Conservation (phyloP, 768 basidiomycete species). For the Tremella mesenterica region DNA sequence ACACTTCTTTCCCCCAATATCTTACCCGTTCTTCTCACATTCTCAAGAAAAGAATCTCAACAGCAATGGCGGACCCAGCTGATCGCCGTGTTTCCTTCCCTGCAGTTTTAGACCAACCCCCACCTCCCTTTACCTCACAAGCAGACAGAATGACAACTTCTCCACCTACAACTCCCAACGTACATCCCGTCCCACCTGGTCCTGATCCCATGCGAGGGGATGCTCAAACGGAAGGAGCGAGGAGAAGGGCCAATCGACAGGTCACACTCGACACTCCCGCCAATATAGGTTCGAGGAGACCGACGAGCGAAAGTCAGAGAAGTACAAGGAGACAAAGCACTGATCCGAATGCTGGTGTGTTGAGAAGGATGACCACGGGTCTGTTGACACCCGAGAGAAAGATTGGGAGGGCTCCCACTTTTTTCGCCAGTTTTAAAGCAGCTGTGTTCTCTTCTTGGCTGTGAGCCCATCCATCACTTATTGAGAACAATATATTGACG, state of each 20-base stretch:
- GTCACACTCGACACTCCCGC: not conserved
- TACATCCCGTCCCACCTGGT: not conserved
- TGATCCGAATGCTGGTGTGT: slow-evolving; percentile 23
- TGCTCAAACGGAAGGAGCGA: not conserved
- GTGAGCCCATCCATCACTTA: slow-evolving; percentile 12
- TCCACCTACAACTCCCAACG: not conserved
- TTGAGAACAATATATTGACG: slow-evolving; percentile 21
- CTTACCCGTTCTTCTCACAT: not conserved
- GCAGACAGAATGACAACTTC: not conserved
- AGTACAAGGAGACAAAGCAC: not conserved
- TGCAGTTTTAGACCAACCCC: not conserved
- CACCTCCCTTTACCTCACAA: not conserved
- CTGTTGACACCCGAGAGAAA: slow-evolving; percentile 38
- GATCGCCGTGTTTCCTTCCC: not conserved
- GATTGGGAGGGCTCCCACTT: slow-evolving; percentile 34
- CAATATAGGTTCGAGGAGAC: not conserved
- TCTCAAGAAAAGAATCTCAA: too few species aligned
- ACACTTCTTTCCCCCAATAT: not conserved
- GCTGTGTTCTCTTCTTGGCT: slow-evolving; percentile 35
- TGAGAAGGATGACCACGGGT: slow-evolving; percentile 39
- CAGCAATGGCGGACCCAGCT: not conserved
- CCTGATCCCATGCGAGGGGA: not conserved
- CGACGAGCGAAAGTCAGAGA: not conserved
- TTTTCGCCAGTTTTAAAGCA: slow-evolving; percentile 23
- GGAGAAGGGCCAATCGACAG: not conserved